phyloP scores from a whole-genome alignment of 2,329 filamentous ascomycete genomes.

The Sporothrix inflata region DNA sequence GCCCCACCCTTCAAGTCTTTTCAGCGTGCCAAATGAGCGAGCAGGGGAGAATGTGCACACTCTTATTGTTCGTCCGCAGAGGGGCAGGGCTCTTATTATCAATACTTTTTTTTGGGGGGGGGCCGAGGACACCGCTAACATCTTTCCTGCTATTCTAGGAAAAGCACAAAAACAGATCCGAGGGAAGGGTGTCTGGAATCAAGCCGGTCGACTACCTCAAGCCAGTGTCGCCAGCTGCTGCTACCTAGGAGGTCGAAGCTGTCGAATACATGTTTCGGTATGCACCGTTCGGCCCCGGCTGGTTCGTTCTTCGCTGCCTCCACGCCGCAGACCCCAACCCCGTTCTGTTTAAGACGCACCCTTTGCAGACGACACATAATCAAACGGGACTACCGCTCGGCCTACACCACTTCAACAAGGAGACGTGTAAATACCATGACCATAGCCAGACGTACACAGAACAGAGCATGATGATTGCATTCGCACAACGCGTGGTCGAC shows the following conservation, averaged over 20 bases:
- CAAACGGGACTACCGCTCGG: not conserved
- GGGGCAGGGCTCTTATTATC: not conserved
- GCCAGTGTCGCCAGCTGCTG: not conserved
- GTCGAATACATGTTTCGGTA: constrained; percentile 28
- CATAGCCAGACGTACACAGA: constrained; percentile 16
- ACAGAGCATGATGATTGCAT: constrained; percentile 26
- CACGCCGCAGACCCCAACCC: not conserved
- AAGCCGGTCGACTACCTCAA: not conserved
- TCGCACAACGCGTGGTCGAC: constrained; percentile 28
- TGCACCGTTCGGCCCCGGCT: constrained; percentile 25
- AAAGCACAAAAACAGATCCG: not conserved
- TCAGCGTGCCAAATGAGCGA: not conserved
- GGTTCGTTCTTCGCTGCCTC: constrained; percentile 29
- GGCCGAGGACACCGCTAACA: not conserved
- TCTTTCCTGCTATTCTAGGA: not conserved
- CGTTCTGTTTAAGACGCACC: constrained; percentile 6
- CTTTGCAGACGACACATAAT: not conserved
- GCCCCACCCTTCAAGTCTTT: not conserved
- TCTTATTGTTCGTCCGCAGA: not conserved
- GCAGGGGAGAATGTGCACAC: not conserved
- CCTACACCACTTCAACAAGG: constrained; percentile 24
- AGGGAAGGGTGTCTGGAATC: not conserved
- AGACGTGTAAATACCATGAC: not conserved
- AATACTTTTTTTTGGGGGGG: not conserved
- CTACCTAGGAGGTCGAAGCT: constrained; percentile 25